Evolutionary conservation across 2,329 filamentous ascomycete species (phyloP).

Genomic region (Neodidymelliopsis sp.): DNA sequence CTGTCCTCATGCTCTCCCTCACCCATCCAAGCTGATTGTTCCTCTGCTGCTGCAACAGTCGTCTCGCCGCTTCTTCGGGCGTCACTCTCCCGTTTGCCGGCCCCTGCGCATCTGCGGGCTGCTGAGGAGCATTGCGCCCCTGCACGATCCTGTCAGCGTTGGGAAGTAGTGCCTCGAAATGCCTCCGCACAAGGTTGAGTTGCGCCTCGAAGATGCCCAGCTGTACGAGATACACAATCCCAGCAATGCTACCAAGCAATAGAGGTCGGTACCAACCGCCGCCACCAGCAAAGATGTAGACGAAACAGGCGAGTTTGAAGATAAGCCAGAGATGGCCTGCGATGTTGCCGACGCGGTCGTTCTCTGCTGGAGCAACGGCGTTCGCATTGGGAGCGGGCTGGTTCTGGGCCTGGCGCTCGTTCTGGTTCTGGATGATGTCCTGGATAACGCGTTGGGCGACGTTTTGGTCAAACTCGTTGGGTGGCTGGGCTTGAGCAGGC

Average conservation of each 20-base stretch:
- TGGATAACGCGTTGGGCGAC: conserved; percentile 20
- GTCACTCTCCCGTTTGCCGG: conserved; percentile 32
- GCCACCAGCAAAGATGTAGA: conserved; percentile 62
- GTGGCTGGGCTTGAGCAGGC: conserved; percentile 18
- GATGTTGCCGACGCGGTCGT: conserved; percentile 37
- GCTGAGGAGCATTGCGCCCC: conserved; percentile 8
- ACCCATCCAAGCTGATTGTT: conserved; percentile 40
- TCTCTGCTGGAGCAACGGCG: conserved; percentile 24
- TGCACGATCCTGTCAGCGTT: conserved; percentile 29
- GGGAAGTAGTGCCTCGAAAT: conserved; percentile 55
- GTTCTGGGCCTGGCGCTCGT: conserved; percentile 22
- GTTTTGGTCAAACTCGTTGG: conserved; percentile 17
- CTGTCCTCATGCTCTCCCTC: conserved; percentile 50
- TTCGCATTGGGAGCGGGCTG: conserved; percentile 9
- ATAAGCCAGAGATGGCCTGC: conserved; percentile 63
- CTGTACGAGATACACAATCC: conserved; percentile 53
- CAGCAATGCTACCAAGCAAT: conserved; percentile 50
- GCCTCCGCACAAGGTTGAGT: conserved; percentile 47
- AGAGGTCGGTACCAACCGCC: conserved; percentile 53
- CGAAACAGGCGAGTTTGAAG: conserved; percentile 63
- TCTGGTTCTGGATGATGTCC: conserved; percentile 18
- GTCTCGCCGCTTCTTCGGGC: conserved; percentile 53
- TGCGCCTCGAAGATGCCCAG: conserved; percentile 52
- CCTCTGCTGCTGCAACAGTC: conserved; percentile 49
- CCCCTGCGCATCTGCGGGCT: conserved; percentile 4